These are phyloP conservation scores for Taxawa tesnikishii DNA, from an alignment of 2,329 filamentous ascomycete genomes.

Conservation along the genomic window DNA sequence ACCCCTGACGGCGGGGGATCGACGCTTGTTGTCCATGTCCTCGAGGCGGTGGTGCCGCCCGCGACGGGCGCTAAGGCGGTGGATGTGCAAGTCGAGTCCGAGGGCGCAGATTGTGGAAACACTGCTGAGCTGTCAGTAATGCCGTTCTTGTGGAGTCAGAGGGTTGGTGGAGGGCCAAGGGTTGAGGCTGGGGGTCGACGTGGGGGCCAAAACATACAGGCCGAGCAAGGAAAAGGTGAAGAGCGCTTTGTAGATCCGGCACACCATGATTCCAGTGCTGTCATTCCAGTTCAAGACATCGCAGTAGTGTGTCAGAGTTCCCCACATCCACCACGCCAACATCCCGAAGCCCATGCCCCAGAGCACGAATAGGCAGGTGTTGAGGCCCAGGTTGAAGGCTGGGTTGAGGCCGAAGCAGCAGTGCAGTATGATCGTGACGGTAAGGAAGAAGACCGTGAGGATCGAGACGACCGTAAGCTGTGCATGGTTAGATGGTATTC, in stretches of 20 bases:
- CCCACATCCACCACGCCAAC: constrained; percentile 40
- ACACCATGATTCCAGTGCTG: constrained; percentile 42
- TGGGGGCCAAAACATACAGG: constrained; percentile 17
- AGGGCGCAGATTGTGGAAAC: constrained; percentile 34
- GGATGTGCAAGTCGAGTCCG: constrained; percentile 38
- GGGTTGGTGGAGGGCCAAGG: neutral
- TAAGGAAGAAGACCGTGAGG: constrained; percentile 37
- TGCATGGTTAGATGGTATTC: constrained; percentile 1
- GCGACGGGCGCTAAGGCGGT: constrained; percentile 27
- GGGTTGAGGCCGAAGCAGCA: constrained; percentile 40
- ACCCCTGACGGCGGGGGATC: constrained; percentile 11
- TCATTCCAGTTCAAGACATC: constrained; percentile 39
- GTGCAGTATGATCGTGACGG: constrained; percentile 38
- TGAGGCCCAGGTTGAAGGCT: constrained; percentile 36
- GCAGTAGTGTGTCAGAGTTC: constrained; percentile 41
- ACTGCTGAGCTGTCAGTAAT: constrained; percentile 11
- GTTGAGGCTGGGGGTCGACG: neutral
- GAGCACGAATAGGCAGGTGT: constrained; percentile 34
- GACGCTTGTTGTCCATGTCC: constrained; percentile 16
- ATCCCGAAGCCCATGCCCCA: constrained; percentile 42
- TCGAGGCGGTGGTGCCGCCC: constrained; percentile 39
- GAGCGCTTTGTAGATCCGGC: constrained; percentile 46
- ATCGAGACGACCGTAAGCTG: constrained; percentile 41
- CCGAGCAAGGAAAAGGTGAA: constrained; percentile 43
- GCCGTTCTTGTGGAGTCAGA: neutral